Conservation (phyloP, 2,329 filamentous ascomycete genomes). For the Aspergillus novofumigatus region DNA sequence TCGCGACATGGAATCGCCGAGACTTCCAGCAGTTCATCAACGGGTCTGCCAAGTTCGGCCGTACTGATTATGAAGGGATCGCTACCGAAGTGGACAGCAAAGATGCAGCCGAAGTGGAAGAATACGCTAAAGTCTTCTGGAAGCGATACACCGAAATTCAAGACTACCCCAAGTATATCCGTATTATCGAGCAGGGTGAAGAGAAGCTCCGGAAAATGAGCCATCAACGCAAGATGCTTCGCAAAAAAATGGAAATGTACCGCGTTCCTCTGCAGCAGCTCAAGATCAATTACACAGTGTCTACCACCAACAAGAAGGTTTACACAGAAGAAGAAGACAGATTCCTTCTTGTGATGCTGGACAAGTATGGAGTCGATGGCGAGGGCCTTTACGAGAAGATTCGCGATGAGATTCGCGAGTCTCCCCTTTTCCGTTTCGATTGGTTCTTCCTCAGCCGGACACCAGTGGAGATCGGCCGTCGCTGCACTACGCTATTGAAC, state of each 20-base stretch:
- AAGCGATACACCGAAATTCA: slow-evolving; percentile 85
- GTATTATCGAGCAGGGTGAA: slow-evolving; percentile 87
- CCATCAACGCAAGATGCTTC: slow-evolving; percentile 86
- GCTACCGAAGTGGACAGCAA: slow-evolving; percentile 90
- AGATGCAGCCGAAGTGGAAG: slow-evolving; percentile 74
- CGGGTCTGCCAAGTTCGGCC: slow-evolving; percentile 86
- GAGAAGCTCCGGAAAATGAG: slow-evolving; percentile 84
- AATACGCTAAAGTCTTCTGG: slow-evolving; percentile 95
- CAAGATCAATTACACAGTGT: slow-evolving; percentile 98
- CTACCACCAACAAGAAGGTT: slow-evolving; percentile 99
- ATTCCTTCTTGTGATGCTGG: slow-evolving; percentile 88
- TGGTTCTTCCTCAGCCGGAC: slow-evolving; percentile 99
- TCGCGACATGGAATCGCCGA: slow-evolving; percentile 90
- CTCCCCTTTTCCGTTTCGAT: slow-evolving; percentile 92
- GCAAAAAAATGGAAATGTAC: slow-evolving; percentile 94
- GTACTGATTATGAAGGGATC: slow-evolving; percentile 79
- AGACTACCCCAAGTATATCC: slow-evolving; percentile 84
- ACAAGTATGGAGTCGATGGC: slow-evolving; percentile 86
- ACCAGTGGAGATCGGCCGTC: slow-evolving; percentile 82
- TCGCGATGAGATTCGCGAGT: slow-evolving; percentile 93
- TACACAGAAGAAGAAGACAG: slow-evolving; percentile 98
- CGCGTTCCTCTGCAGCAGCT: slow-evolving; percentile 96
- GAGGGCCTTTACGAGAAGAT: slow-evolving; percentile 90
- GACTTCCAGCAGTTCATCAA: slow-evolving; percentile 99
- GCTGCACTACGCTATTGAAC: slow-evolving; percentile 90